Conservation (phyloP, 805 yeast genomes). For the Metschnikowia kofuensis region DNA sequence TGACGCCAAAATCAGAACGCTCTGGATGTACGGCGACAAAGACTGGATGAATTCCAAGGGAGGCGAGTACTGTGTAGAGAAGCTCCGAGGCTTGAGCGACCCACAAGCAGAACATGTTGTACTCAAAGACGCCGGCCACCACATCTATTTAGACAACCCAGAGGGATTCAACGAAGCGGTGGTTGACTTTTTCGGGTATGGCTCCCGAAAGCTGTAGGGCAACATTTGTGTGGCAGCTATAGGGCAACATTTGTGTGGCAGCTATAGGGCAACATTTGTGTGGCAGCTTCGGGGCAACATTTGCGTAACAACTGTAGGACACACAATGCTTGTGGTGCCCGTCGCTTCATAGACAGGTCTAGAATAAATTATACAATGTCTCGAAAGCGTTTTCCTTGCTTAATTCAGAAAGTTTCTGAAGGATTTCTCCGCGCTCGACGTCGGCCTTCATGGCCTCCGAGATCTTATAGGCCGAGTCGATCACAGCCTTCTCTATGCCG, state of each 20-base stretch:
- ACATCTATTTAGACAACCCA: constrained; percentile 41
- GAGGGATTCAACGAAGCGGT: constrained; percentile 25
- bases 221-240: too few relatives aligned
- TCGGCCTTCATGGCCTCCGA: constrained; percentile 32
- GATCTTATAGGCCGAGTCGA: constrained; percentile 41
- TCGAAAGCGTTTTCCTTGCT: constrained; percentile 1
- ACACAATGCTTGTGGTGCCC: too few relatives aligned
- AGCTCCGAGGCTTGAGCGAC: constrained; percentile 19
- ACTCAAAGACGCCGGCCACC: constrained; percentile 40
- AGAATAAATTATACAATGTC: constrained; percentile 1
- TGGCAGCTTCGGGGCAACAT: too few relatives aligned
- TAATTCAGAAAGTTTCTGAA: constrained; percentile 2
- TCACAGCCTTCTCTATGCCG: constrained; percentile 47
- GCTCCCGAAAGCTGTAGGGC: neutral
- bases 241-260: too few relatives aligned
- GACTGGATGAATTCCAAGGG: constrained; percentile 45
- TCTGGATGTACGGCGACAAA: constrained; percentile 41
- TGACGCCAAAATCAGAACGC: constrained; percentile 21
- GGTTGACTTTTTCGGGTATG: constrained; percentile 24
- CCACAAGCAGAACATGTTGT: constrained; percentile 18
- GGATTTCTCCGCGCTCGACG: constrained; percentile 20
- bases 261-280: too few relatives aligned
- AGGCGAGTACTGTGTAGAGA: constrained; percentile 31
- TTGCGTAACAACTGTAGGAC: too few relatives aligned
- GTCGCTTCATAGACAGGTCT: too few relatives aligned